Base-by-base conservation (phyloP, 306 rosid species). In the Comarum palustre region DNA sequence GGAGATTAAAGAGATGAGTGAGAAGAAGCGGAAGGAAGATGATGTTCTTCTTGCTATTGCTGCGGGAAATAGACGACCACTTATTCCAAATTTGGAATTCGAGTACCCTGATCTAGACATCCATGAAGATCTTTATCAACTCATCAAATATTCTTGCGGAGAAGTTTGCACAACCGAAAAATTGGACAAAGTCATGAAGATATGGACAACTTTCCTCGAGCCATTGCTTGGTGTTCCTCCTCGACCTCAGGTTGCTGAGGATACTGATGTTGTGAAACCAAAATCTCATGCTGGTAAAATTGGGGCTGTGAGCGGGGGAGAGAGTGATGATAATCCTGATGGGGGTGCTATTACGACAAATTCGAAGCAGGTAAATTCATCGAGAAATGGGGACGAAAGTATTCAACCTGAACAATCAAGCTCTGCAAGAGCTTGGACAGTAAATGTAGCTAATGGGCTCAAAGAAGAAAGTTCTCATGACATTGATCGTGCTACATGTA, bases 1-100 rank as follows among this genome's bases (percentile, higher is more conserved):
- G 8, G 99, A 95, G 90, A 88, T 95, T 78, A 95, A 92, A 82
- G 99, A 95, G 79, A 88, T 91, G 68, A 95, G 97, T 82, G 99
- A 95, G 88, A 91, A 87, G 86, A 95, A 90, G 84, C 90, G 82
- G 79, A 91, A 88, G 87, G 96, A 95, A 84, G 99, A 95, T 84
- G 92, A 95, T 27, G 96, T 95, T 79, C 89, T 90, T 79, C 97
- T 91, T 79, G 96, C 97, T 20, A 88, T 88, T 73, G 99, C 99
- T 73, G 97, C 97, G 71, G 97, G 97, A 78, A 95, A 90, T 83
- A 88, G 96, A 75, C 86, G 92, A 47, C 96, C 96, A 31, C 86
- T 95, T 66, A 84, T 86, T 86, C 93, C 99, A 32, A 91, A 95
- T 85, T 76, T 95, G 89, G 96, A 95, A 78, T 95, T 86, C 75